phyloP scores from a whole-genome alignment of 129 eudicot genomes.

The Erigeron canadensis region DNA sequence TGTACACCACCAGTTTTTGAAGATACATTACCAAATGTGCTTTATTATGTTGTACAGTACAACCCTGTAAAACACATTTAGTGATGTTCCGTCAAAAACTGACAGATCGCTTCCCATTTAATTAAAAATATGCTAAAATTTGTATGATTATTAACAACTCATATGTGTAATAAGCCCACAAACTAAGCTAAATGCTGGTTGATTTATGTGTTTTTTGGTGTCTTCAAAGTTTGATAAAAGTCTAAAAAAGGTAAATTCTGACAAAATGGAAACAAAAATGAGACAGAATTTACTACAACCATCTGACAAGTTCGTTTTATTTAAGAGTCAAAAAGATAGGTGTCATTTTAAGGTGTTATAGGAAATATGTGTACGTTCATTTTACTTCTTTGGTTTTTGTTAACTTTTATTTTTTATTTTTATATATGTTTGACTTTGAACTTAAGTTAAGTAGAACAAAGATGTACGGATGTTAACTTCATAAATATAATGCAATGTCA shows the following conservation, averaged over 20 bases:
- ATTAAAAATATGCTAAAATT: too few relatives aligned
- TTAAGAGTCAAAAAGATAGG: constrained; percentile 21
- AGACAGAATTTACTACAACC: constrained; percentile 24
- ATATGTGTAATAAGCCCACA: not conserved
- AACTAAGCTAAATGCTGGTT: not conserved
- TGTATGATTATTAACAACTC: too few relatives aligned
- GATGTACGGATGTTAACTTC: not conserved
- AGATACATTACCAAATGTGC: too few relatives aligned
- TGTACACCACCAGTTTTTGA: too few relatives aligned
- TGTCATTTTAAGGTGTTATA: constrained; percentile 31
- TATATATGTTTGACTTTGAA: not conserved
- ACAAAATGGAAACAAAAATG: constrained; percentile 25
- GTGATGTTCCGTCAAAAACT: too few relatives aligned
- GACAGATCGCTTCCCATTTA: too few relatives aligned
- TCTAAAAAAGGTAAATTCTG: constrained; percentile 35
- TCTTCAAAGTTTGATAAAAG: constrained; percentile 17
- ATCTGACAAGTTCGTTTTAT: constrained; percentile 38
- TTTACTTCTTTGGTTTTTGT: not conserved
- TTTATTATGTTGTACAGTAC: too few relatives aligned
- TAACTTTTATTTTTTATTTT: not conserved
- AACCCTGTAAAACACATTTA: too few relatives aligned
- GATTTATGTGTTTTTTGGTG: constrained; percentile 9
- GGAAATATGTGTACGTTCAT: constrained; percentile 3
- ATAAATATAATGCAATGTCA: not conserved
- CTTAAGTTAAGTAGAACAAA: not conserved